Base-by-base conservation (phyloP, 345 rosid genomes). In the Brassica carinata region DNA sequence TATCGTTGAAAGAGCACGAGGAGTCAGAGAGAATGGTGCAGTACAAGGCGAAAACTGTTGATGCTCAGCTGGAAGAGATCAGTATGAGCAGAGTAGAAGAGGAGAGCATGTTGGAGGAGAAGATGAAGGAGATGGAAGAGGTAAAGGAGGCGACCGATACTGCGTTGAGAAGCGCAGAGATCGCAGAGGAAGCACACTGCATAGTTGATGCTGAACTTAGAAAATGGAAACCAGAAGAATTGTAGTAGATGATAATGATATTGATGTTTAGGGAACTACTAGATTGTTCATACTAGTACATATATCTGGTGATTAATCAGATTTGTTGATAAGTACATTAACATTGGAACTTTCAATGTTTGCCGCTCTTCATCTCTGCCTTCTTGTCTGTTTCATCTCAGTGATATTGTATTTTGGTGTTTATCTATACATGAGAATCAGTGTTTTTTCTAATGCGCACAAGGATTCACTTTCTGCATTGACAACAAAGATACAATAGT, bases 151-250 rank as follows among this genome's bases (percentile, higher is more conserved):
- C 89, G 0, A 93, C 88, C 8, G 98, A 86, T 8, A 64, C 80
- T 1, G 99, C 98, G 0, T 61, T 92, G 82, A 90, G 83, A 82
- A 88, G 90, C 17, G 92, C 92, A 14, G 89, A 90, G 75, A 80
- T 75, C 69, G 93, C 98, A 4, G 91, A 89, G 73, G 88, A 92
- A 8, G 98, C 96, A 6, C 87, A 89, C 68, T 77, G 15, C 67
- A 87, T 81, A 11, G 85, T 96, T 0, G 89, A 92, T 72, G 88
- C 75, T 48, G 97, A 96, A 77, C 97, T 96, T 79, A 70, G 29
- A 43, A 90, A 78, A 77, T 83, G 91, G 89, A 92, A 86, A 76
- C 84, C 84, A 71, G 40, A 76, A 67, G 81, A 31, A 33, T 76
- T 66, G 79, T 76, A 76, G 83, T 59, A 64, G 71, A 71, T 17